Evolutionary conservation across 2,329 filamentous ascomycete species (phyloP).

Genomic region (Zalaria obscura): DNA sequence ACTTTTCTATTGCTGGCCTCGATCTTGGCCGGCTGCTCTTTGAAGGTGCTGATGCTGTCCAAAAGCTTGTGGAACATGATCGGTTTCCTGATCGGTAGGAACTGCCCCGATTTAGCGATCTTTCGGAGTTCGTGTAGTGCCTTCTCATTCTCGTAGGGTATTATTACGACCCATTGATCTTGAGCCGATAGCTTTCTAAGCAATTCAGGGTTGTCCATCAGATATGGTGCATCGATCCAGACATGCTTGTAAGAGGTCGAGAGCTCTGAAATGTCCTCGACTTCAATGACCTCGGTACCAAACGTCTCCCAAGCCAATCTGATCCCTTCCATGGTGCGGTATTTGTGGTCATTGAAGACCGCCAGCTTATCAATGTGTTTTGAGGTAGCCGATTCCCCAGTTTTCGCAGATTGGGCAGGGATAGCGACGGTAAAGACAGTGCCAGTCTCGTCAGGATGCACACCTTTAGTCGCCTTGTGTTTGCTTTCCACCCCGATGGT

Average conservation of each 20-base stretch:
- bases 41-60: neutral
- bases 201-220: conserved; percentile 2
- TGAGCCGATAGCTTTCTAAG: conserved; percentile 1
- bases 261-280: conserved; percentile 1
- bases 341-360: neutral
- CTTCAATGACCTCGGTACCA: neutral
- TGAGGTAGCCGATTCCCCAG: neutral
- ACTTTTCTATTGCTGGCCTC: conserved; percentile 1
- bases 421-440: conserved; percentile 5
- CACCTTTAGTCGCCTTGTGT: conserved; percentile 1
- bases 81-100: conserved; percentile 1
- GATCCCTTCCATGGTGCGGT: no score
- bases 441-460: conserved; percentile 1
- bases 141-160: conserved; percentile 3
- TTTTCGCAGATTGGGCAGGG: conserved; percentile 2
- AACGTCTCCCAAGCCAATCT: conserved; percentile 1
- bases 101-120: neutral
- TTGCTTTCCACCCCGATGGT: conserved; percentile 5
- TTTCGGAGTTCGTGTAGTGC: conserved; percentile 2
- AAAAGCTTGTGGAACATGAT: conserved; percentile 4
- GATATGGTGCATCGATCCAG: conserved; percentile 4
- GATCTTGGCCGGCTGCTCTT: conserved; percentile 1
- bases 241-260: neutral
- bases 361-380: neutral
- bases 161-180: conserved; percentile 1